Conservation (phyloP, 2,329 filamentous ascomycete species). For the Emmonsiellopsis sp. region DNA sequence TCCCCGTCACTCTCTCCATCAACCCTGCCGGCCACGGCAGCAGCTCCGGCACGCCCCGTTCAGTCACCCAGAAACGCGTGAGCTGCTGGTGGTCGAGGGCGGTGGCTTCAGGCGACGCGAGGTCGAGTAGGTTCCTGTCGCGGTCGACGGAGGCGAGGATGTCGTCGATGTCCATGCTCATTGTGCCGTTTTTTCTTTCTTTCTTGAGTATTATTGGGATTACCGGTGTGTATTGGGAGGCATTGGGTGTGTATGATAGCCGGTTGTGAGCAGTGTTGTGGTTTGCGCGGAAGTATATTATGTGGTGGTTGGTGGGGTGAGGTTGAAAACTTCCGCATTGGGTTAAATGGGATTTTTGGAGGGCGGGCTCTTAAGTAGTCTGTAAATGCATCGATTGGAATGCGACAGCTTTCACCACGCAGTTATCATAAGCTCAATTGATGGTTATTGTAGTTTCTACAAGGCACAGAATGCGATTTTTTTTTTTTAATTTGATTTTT, state of each 20-base stretch:
- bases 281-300: neutral
- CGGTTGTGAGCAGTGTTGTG: neutral
- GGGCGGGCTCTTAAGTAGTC: too few species aligned
- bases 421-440: too few species aligned
- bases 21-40: slow-evolving; percentile 66
- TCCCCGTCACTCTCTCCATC: slow-evolving; percentile 71
- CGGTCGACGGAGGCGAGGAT: slow-evolving; percentile 67
- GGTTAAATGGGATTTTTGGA: neutral
- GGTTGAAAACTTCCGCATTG: neutral
- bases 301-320: neutral
- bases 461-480: neutral
- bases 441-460: too few species aligned
- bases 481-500: neutral
- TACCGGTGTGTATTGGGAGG: neutral
- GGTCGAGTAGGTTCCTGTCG: slow-evolving; percentile 30
- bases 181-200: neutral
- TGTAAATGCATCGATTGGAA: too few species aligned
- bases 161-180: slow-evolving; percentile 59
- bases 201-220: neutral
- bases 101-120: slow-evolving; percentile 26
- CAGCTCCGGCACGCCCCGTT: slow-evolving; percentile 83
- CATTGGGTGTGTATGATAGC: neutral
- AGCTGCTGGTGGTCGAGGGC: slow-evolving; percentile 70
- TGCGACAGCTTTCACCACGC: too few species aligned
- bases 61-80: slow-evolving; percentile 87